Percentiles rank a stretch among this genome's conserved stretches.
These are phyloP conservation scores for Apiospora sp. DNA, from an alignment of 2,329 filamentous ascomycete species.

Conservation along the genomic window DNA sequence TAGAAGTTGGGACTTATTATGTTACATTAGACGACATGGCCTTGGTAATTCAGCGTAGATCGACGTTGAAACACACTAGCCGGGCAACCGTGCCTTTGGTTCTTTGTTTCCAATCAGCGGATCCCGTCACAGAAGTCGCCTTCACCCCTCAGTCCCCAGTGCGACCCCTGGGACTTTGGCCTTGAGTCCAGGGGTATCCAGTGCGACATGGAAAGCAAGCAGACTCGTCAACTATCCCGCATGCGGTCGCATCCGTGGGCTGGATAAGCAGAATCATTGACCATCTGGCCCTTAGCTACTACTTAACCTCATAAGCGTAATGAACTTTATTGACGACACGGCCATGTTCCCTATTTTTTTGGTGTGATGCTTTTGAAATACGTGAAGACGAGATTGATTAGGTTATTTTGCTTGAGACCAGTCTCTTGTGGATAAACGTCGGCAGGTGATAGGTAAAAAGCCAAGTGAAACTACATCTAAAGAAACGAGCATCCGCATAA, in stretches of 20 bases:
- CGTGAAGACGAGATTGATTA: not conserved
- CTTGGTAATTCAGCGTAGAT: conserved; percentile 26
- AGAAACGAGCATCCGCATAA: conserved; percentile 25
- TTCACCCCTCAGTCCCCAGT: not conserved
- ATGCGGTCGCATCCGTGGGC: not conserved
- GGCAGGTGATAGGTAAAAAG: conserved; percentile 24
- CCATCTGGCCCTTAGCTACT: not conserved
- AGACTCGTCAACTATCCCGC: not conserved
- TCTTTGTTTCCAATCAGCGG: conserved; percentile 44
- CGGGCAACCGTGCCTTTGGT: conserved; percentile 28
- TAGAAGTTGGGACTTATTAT: not conserved
- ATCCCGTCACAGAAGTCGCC: conserved; percentile 41
- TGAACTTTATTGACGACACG: not conserved
- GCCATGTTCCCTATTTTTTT: not conserved
- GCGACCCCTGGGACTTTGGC: not conserved
- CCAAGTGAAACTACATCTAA: conserved; percentile 30
- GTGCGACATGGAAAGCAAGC: not conserved
- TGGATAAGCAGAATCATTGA: not conserved
- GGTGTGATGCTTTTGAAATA: not conserved
- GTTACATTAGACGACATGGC: conserved; percentile 22
- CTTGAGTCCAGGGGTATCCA: not conserved
- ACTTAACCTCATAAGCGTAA: no score
- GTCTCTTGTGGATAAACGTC: not conserved
- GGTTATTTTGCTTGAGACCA: not conserved
- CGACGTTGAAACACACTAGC: conserved; percentile 33